A percentile compares a stretch with the other conserved stretches of the same genome.
Evolutionary conservation across 2,329 filamentous ascomycete genomes (phyloP).

Genomic region (Diplodia mutila): DNA sequence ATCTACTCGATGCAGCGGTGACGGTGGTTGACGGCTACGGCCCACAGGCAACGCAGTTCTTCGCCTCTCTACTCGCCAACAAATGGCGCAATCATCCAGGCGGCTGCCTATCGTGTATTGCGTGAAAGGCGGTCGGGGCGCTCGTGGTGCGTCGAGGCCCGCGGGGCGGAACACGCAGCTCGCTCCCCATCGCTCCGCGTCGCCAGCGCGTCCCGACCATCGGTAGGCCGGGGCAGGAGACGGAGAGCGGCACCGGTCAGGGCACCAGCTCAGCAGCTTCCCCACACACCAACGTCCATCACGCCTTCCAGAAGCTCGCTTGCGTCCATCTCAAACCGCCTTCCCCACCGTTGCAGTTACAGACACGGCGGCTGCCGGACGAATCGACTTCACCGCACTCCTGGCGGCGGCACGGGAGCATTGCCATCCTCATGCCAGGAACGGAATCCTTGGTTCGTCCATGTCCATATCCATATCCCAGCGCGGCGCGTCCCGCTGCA

Average conservation of each 20-base stretch:
- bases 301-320: slow-evolving; percentile 21
- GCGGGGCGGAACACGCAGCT: background rate
- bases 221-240: background rate
- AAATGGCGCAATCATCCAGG: slow-evolving; percentile 22
- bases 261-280: slow-evolving; percentile 15
- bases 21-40: background rate
- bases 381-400: background rate
- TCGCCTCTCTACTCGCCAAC: slow-evolving; percentile 16
- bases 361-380: background rate
- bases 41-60: slow-evolving; percentile 22
- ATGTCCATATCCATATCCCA: too few relatives aligned
- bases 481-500: slow-evolving; percentile 4
- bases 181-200: slow-evolving; percentile 8
- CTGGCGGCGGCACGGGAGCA: too few relatives aligned
- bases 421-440: background rate
- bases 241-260: slow-evolving; percentile 9
- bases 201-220: too few relatives aligned
- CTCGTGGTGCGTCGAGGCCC: too few relatives aligned
- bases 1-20: slow-evolving; percentile 21
- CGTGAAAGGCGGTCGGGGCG: too few relatives aligned
- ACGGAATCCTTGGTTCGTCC: background rate
- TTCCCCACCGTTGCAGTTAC: background rate
- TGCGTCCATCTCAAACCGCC: slow-evolving; percentile 3
- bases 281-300: slow-evolving; percentile 6
- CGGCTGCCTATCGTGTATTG: slow-evolving; percentile 14